Evolutionary conservation across 495 filamentous ascomycete genomes (phyloP).

Genomic region (Viridothelium virens): DNA sequence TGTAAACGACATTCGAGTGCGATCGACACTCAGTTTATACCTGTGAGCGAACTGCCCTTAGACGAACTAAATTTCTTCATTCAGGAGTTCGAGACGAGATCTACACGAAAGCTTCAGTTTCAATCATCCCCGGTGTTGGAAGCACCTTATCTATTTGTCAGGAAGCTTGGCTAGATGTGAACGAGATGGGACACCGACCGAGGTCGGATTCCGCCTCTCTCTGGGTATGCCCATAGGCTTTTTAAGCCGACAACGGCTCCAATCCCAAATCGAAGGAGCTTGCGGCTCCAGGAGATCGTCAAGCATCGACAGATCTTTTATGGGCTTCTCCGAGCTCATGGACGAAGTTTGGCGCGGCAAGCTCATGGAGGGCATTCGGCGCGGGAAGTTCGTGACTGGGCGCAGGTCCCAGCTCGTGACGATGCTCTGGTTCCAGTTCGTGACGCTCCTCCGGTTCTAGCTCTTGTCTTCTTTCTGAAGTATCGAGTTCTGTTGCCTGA

Average conservation of each 20-base stretch:
- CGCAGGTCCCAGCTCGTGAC: conserved; percentile 2
- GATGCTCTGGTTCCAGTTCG: conserved; percentile 4
- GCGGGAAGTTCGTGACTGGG: background rate
- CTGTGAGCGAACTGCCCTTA: background rate
- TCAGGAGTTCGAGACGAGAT: background rate
- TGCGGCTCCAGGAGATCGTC: background rate
- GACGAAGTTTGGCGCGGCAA: background rate
- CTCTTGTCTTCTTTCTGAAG: background rate
- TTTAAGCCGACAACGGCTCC: conserved; percentile 1
- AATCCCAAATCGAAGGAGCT: background rate
- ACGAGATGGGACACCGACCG: background rate
- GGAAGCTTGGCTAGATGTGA: background rate
- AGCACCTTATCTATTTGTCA: background rate
- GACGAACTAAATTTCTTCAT: background rate
- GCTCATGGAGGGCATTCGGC: background rate
- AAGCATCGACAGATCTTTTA: background rate
- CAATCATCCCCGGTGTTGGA: background rate
- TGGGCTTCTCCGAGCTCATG: background rate
- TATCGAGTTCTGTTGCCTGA: background rate
- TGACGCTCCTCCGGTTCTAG: conserved; percentile 3
- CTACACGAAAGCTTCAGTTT: background rate
- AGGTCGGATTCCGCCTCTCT: background rate
- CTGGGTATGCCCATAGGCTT: background rate
- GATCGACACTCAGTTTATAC: background rate
- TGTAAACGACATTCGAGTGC: background rate